Conservation (phyloP, 129 eudicot species). For the Flaveria linearis region DNA sequence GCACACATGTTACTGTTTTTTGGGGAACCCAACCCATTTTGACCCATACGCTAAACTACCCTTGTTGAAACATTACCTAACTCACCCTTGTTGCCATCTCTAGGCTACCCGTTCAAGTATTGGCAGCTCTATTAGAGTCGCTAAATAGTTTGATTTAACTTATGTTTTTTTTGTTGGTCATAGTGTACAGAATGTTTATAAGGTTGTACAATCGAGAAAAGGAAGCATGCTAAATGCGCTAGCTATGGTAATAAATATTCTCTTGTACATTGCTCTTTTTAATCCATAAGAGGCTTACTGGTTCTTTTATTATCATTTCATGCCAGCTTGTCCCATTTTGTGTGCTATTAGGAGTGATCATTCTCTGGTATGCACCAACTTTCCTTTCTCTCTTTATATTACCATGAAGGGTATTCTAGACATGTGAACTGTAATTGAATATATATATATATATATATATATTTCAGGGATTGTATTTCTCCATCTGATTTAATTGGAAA, state of each 20-base stretch:
- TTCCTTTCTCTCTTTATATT: not conserved
- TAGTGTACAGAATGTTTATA: conserved; percentile 70
- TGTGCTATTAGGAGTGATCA: conserved; percentile 69
- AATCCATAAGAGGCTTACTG: conserved; percentile 20
- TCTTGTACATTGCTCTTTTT: not conserved
- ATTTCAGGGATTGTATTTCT: conserved; percentile 82
- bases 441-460: not conserved
- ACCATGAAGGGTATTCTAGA: conserved; percentile 13
- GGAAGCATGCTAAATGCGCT: conserved; percentile 89
- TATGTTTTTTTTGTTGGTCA: conserved; percentile 22
- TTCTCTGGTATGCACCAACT: conserved; percentile 59
- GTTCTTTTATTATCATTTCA: conserved; percentile 7
- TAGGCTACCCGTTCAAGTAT: not conserved
- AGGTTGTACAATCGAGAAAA: conserved; percentile 79
- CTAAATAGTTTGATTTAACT: conserved; percentile 13
- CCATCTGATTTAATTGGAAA: conserved; percentile 61
- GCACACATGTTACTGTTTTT: not conserved
- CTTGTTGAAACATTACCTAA: not conserved
- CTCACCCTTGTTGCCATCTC: not conserved
- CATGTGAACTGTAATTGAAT: conserved; percentile 4
- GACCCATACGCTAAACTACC: not conserved
- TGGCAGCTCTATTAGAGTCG: not conserved
- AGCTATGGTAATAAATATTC: conserved; percentile 67
- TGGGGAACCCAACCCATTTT: not conserved
- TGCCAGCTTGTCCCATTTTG: conserved; percentile 77